Evolutionary conservation across 495 filamentous ascomycete genomes (phyloP).

Genomic region (Daldinia childiae): DNA sequence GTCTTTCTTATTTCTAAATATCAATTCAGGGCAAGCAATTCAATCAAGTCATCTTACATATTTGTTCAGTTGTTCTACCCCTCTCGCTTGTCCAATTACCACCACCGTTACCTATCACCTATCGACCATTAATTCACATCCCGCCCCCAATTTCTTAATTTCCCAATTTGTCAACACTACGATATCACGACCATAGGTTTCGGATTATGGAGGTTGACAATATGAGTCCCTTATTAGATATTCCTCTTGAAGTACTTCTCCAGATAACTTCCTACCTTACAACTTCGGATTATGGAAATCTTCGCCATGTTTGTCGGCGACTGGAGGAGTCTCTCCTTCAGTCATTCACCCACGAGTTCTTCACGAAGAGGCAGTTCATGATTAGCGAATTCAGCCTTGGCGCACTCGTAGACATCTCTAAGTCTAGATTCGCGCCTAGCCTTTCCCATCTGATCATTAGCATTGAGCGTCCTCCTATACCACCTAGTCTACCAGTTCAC

Average conservation of each 20-base stretch:
- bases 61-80: not conserved
- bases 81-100: not conserved
- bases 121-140: not conserved
- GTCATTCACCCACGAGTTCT: conserved; percentile 63
- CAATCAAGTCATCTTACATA: not conserved
- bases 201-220: conserved; percentile 5
- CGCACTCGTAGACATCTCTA: conserved; percentile 63
- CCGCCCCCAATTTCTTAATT: not conserved
- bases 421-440: conserved; percentile 50
- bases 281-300: conserved; percentile 56
- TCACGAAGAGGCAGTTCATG: conserved; percentile 66
- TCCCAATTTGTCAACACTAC: not conserved
- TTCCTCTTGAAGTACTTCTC: conserved; percentile 55
- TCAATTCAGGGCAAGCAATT: not conserved
- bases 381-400: conserved; percentile 57
- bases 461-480: conserved; percentile 44
- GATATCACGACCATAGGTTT: not conserved
- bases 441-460: conserved; percentile 61
- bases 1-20: not conserved
- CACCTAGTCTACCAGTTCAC: not conserved
- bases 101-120: not conserved
- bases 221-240: conserved; percentile 14
- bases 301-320: conserved; percentile 57
- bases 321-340: conserved; percentile 56
- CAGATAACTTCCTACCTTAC: conserved; percentile 54